phyloP scores from a whole-genome alignment of 768 basidiomycete species.

The Boletus pseudo-olivaceus region DNA sequence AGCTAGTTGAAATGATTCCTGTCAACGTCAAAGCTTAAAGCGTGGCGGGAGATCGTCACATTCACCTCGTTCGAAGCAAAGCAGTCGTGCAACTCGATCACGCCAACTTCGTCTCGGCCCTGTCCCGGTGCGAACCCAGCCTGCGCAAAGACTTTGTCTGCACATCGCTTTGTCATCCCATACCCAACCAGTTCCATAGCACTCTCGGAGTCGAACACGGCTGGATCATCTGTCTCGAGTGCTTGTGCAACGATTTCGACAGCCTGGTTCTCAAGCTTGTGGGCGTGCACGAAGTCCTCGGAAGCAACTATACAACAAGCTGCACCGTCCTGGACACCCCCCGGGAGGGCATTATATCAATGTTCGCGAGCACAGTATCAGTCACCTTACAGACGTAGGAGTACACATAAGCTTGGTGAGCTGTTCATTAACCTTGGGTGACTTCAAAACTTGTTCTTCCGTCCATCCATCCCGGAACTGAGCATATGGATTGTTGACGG shows the following conservation, averaged over 20 bases:
- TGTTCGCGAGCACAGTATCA: background rate
- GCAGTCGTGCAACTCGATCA: constrained; percentile 81
- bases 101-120: constrained; percentile 70
- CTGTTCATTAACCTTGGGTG: constrained; percentile 63
- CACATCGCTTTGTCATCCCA: constrained; percentile 63
- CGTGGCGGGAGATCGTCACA: background rate
- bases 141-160: constrained; percentile 63
- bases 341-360: background rate
- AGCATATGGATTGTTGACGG: constrained; percentile 75
- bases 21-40: background rate
- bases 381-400: constrained; percentile 64
- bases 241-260: constrained; percentile 71
- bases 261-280: constrained; percentile 77
- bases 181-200: constrained; percentile 77
- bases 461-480: constrained; percentile 78
- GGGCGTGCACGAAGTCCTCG: constrained; percentile 68
- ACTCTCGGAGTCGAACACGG: constrained; percentile 59
- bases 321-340: constrained; percentile 55
- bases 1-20: constrained; percentile 40
- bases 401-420: constrained; percentile 82
- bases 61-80: constrained; percentile 76
- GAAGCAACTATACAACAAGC: constrained; percentile 75
- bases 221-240: constrained; percentile 60
- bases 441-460: constrained; percentile 61
- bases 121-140: constrained; percentile 63